Evolutionary conservation across 2,329 filamentous ascomycete species (phyloP).

Genomic region (Stagonosporopsis cucurbitacearum): DNA sequence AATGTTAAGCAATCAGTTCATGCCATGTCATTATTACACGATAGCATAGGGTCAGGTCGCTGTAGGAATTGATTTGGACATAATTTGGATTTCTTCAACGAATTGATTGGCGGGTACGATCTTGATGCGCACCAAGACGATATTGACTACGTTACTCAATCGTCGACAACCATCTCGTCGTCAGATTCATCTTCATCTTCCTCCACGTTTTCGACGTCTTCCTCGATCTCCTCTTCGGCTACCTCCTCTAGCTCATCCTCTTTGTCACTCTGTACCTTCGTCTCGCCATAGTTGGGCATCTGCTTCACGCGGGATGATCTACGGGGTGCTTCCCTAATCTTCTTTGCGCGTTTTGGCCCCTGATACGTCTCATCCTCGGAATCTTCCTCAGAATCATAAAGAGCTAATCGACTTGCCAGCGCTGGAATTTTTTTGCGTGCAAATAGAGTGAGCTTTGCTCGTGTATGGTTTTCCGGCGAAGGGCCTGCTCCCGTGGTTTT

Average conservation of each 20-base stretch:
- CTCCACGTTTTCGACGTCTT: neutral
- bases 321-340: slow-evolving; percentile 1
- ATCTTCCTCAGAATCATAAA: neutral
- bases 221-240: neutral
- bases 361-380: slow-evolving; percentile 2
- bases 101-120: neutral
- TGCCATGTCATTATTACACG: too few species aligned
- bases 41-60: too few species aligned
- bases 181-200: neutral
- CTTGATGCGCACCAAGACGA: too few species aligned
- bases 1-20: too few species aligned
- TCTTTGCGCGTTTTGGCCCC: slow-evolving; percentile 1
- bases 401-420: neutral
- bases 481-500: neutral
- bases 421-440: too few species aligned
- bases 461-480: neutral
- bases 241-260: neutral
- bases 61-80: too few species aligned
- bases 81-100: too few species aligned
- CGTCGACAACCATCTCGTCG: neutral
- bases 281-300: neutral
- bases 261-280: too few species aligned
- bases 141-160: neutral
- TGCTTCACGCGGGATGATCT: neutral
- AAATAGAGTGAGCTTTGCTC: too few species aligned